phyloP scores from a whole-genome alignment of 176 grass and related monocot species.

The Eleusine indica region DNA sequence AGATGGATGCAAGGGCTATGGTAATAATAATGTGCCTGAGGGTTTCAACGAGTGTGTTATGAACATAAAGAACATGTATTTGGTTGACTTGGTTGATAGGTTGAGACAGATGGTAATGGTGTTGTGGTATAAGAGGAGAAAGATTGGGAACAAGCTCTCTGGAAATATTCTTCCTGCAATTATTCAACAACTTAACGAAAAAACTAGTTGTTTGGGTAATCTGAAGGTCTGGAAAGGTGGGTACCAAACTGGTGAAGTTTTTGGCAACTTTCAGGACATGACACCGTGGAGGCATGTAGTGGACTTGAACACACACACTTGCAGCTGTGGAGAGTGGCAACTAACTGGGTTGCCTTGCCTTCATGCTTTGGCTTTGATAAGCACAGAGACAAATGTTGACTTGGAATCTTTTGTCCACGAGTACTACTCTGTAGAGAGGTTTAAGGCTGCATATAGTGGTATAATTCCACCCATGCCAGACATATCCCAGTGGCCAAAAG shows the following conservation, averaged over 20 bases:
- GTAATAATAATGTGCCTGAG: slow-evolving; percentile 21
- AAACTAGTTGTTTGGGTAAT: slow-evolving; percentile 13
- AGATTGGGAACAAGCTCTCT: slow-evolving; percentile 25
- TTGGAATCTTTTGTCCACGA: slow-evolving; percentile 10
- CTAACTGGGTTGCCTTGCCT: slow-evolving; percentile 11
- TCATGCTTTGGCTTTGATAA: slow-evolving; percentile 31
- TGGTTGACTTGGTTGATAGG: slow-evolving; percentile 31
- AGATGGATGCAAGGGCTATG: background rate
- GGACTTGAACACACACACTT: slow-evolving; percentile 7
- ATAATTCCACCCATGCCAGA: slow-evolving; percentile 21
- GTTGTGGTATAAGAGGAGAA: slow-evolving; percentile 5
- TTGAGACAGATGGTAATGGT: slow-evolving; percentile 26
- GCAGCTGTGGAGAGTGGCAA: slow-evolving; percentile 27
- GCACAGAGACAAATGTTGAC: background rate
- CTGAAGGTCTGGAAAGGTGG: slow-evolving; percentile 2
- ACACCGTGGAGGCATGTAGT: slow-evolving; percentile 21
- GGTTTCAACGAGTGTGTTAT: slow-evolving; percentile 5
- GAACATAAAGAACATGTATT: slow-evolving; percentile 22
- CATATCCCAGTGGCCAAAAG: slow-evolving; percentile 10
- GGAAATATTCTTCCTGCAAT: slow-evolving; percentile 22
- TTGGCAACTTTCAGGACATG: slow-evolving; percentile 10
- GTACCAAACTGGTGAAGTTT: slow-evolving; percentile 18
- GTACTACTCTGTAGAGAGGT: slow-evolving; percentile 29
- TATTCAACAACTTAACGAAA: slow-evolving; percentile 22
- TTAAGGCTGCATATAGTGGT: slow-evolving; percentile 21